Conservation (phyloP, 2,329 filamentous ascomycete genomes). For the Arachnomyces sp. region DNA sequence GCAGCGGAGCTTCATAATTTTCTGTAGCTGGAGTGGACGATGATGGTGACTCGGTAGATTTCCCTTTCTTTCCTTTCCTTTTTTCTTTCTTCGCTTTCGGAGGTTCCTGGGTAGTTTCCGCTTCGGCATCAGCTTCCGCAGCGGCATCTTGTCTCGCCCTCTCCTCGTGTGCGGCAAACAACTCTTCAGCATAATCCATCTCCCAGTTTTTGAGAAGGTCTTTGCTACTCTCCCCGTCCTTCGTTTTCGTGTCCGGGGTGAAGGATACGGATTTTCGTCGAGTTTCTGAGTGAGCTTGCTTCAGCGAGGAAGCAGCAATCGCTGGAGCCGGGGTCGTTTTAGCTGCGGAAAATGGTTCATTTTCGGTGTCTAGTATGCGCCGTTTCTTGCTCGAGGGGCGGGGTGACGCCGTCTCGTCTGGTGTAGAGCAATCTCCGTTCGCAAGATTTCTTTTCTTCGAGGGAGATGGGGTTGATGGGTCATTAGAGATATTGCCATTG, state of each 20-base stretch:
- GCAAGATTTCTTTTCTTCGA: conserved; percentile 7
- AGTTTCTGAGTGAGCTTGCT: not conserved
- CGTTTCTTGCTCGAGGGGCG: not conserved
- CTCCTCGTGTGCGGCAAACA: conserved; percentile 2
- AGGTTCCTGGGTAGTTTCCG: conserved; percentile 11
- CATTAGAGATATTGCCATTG: conserved; percentile 1
- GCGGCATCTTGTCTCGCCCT: not conserved
- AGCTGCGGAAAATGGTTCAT: no score
- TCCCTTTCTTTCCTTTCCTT: conserved; percentile 25
- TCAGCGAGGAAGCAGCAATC: not conserved
- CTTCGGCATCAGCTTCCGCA: conserved; percentile 8
- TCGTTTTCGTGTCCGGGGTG: conserved; percentile 53
- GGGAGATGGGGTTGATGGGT: no score
- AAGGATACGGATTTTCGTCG: conserved; percentile 56
- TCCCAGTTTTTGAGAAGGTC: conserved; percentile 23
- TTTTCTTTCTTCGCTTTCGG: conserved; percentile 16
- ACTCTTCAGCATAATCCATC: conserved; percentile 5
- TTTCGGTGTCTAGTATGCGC: not conserved
- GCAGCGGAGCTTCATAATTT: conserved; percentile 45
- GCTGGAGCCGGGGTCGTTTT: no score
- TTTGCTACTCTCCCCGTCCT: conserved; percentile 49
- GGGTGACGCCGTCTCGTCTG: no score
- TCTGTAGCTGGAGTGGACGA: conserved; percentile 11
- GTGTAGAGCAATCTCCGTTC: no score
- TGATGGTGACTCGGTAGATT: conserved; percentile 14